phyloP scores from a whole-genome alignment of 306 rosid genomes.

The Fragaria iinumae region DNA sequence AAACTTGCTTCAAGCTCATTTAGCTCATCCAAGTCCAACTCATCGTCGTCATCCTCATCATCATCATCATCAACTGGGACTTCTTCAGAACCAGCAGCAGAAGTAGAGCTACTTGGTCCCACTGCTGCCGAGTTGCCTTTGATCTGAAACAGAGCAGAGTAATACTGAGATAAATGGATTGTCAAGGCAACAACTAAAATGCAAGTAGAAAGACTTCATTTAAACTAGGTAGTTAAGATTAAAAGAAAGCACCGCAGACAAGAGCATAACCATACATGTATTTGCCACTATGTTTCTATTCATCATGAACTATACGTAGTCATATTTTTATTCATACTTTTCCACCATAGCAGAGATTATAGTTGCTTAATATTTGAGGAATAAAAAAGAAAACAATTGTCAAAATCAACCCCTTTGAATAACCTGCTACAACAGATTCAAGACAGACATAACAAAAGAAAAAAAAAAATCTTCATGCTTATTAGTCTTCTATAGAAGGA shows the following conservation, averaged over 20 bases:
- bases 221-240: not conserved
- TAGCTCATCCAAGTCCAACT: slow-evolving; percentile 67
- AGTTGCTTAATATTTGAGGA: not conserved
- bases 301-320: not conserved
- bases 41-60: slow-evolving; percentile 39
- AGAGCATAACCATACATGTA: not conserved
- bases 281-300: not conserved
- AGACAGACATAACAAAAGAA: not conserved
- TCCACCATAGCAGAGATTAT: not conserved
- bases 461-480: too few species aligned
- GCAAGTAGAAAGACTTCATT: not conserved
- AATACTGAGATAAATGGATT: not conserved
- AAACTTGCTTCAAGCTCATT: slow-evolving; percentile 75
- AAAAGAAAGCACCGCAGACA: not conserved
- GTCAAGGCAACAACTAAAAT: not conserved
- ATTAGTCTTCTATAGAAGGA: too few species aligned
- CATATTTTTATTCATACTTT: not conserved
- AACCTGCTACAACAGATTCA: not conserved
- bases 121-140: slow-evolving; percentile 21
- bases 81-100: slow-evolving; percentile 33
- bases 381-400: not conserved
- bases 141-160: slow-evolving; percentile 17
- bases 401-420: not conserved
- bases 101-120: slow-evolving; percentile 53
- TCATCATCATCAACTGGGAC: slow-evolving; percentile 20